Base-by-base conservation (phyloP, 192 early-diverging fungal genomes). In the Chytriomyces hyalinus region DNA sequence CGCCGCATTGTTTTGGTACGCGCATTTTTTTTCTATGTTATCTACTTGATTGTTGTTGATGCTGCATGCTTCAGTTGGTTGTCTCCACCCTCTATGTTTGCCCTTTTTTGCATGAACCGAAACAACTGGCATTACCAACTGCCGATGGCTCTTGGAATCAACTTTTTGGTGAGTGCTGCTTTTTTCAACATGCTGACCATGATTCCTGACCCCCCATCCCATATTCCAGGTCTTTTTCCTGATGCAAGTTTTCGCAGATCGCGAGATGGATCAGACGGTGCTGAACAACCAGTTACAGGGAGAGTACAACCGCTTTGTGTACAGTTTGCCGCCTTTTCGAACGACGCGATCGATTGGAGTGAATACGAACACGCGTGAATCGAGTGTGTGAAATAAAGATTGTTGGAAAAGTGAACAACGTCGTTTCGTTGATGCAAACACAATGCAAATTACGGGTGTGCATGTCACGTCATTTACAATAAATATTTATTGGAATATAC, bases 231-330 rank as follows among this genome's bases (percentile, higher is more conserved):
- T 69, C 10, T 61, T 70, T 48, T 10, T 50, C 13, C 24, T 77
- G 13, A 44, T 48, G 44, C 8, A 60, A 10, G 20, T 63, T 7
- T 69, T 69, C 57, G 11, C 24, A 8, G 47, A 77, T n/a, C 50
- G 61, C 8, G 51, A 70, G 10, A 44, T 49, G 9, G 76, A 77
- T 70, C 65, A 77, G 17, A 67, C 59, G 3, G 61, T 77, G 59
- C 45, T 77, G 24, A 47, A 45, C 44, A 61, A 28, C 9, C 66
- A 77, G 26, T 22, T 70, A 22, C 65, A 77, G 15, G 49, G 49
- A 22, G 76, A 77, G 53, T 77, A 77, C 67, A 77, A 77, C 46
- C n/a, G 51, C 6, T 77, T 77, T 61, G 76, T 77, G 36, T 77
- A 77, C 61, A 70, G 67, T 26, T 26, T 77, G 65, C 76, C 76